phyloP scores from a whole-genome alignment of 23 red algal genomes.

The Pyropia yezoensis region DNA sequence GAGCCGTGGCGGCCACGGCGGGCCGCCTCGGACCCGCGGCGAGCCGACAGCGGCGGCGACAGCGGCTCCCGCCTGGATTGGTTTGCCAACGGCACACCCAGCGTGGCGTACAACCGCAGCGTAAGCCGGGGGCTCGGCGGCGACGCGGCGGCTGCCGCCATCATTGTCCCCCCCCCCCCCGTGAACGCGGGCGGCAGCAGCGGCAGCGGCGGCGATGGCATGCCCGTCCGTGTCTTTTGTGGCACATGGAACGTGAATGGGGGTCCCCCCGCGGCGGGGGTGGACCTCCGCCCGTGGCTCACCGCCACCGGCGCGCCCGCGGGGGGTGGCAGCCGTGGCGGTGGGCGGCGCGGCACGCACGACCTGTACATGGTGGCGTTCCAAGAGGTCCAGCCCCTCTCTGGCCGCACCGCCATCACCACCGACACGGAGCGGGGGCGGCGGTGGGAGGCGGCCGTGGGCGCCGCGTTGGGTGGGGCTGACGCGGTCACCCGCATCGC shows the following conservation, averaged over 20 bases:
- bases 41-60: too few relatives aligned
- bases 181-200: too few relatives aligned
- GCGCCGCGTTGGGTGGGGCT: slow-evolving; percentile 17
- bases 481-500: slow-evolving; percentile 15
- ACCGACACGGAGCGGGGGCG: slow-evolving; percentile 62
- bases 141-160: too few relatives aligned
- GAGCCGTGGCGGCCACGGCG: too few relatives aligned
- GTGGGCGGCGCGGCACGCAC: background rate
- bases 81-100: too few relatives aligned
- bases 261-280: slow-evolving; percentile 22
- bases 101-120: too few relatives aligned
- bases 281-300: slow-evolving; percentile 41
- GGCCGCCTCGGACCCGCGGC: too few relatives aligned
- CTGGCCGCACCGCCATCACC: slow-evolving; percentile 74
- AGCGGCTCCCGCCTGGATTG: too few relatives aligned
- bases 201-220: background rate
- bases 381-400: slow-evolving; percentile 84
- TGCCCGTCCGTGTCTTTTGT: slow-evolving; percentile 60
- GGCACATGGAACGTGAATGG: slow-evolving; percentile 98
- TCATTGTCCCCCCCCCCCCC: too few relatives aligned
- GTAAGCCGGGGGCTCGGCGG: too few relatives aligned
- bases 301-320: slow-evolving; percentile 11
- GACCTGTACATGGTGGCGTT: slow-evolving; percentile 84
- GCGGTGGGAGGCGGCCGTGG: slow-evolving; percentile 30
- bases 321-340: too few relatives aligned